These are phyloP conservation scores for Zostera marina DNA, from an alignment of 116 monocot genomes.

Conservation along the genomic window DNA sequence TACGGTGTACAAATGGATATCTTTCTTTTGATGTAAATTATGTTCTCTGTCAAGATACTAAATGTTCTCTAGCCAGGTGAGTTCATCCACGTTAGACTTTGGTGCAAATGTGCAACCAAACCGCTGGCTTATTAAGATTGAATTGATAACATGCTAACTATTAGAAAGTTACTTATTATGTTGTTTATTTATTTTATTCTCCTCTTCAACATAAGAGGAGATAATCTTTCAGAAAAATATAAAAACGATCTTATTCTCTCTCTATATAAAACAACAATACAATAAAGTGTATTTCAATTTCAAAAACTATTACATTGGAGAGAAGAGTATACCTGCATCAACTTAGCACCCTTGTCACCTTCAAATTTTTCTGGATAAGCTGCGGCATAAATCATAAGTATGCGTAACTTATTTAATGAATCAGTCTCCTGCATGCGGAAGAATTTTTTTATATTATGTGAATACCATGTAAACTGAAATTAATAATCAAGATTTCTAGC, in stretches of 20 bases:
- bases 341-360: constrained; percentile 69
- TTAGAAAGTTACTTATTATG: too few relatives aligned
- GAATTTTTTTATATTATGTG: not conserved
- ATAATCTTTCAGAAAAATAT: too few relatives aligned
- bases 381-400: constrained; percentile 84
- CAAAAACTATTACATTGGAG: not conserved
- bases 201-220: too few relatives aligned
- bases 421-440: constrained; percentile 36
- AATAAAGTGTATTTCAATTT: not conserved
- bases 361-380: constrained; percentile 89
- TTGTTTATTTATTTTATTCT: too few relatives aligned
- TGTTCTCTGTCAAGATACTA: too few relatives aligned
- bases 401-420: constrained; percentile 72
- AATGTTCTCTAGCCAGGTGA: too few relatives aligned
- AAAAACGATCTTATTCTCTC: not conserved
- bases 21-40: too few relatives aligned
- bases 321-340: constrained; percentile 61
- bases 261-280: not conserved
- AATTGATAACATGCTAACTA: too few relatives aligned
- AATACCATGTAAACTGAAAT: not conserved
- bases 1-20: too few relatives aligned
- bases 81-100: too few relatives aligned
- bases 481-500: not conserved
- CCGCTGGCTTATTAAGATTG: too few relatives aligned
- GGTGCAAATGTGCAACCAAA: too few relatives aligned